A percentile compares a stretch with the other conserved stretches of the same genome.
phyloP scores from a whole-genome alignment of 768 basidiomycete species.

The Crepidotus variabilis region DNA sequence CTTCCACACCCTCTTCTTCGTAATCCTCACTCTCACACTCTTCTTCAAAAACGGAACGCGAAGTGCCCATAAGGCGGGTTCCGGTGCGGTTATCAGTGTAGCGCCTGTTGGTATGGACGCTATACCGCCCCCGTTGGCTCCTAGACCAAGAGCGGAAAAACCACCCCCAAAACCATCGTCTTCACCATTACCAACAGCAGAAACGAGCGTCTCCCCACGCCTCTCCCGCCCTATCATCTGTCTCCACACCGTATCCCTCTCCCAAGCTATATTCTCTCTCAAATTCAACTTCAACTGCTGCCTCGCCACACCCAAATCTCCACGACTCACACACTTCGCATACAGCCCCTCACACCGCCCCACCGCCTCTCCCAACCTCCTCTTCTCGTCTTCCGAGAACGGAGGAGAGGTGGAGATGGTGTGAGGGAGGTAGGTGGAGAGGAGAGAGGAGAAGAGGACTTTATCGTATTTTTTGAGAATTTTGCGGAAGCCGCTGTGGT shows the following conservation, averaged over 20 bases:
- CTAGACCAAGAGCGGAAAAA: no score
- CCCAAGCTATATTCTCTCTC: slow-evolving; percentile 94
- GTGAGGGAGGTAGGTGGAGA: no score
- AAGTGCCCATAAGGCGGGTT: slow-evolving; percentile 35
- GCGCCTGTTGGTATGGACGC: slow-evolving; percentile 30
- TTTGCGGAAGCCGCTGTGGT: slow-evolving; percentile 92
- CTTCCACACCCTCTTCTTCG: slow-evolving; percentile 50
- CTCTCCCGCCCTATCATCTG: slow-evolving; percentile 89
- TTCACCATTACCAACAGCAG: slow-evolving; percentile 15
- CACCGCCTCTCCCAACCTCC: no score
- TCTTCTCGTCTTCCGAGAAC: no score
- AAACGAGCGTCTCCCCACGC: slow-evolving; percentile 46
- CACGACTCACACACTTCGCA: slow-evolving; percentile 78
- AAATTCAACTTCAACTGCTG: slow-evolving; percentile 85
- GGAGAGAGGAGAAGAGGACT: slow-evolving; percentile 47
- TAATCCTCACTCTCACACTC: slow-evolving; percentile 60
- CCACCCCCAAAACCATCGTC: no score
- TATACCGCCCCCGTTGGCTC: no score
- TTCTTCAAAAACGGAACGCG: slow-evolving; percentile 38
- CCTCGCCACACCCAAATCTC: slow-evolving; percentile 63
- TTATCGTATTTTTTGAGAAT: slow-evolving; percentile 84
- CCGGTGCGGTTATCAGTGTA: slow-evolving; percentile 39
- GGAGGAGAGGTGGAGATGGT: no score
- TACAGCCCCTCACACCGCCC: slow-evolving; percentile 71
- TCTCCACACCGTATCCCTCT: slow-evolving; percentile 96